Percentiles rank a stretch among this genome's conserved stretches.
Evolutionary conservation across 768 basidiomycete genomes (phyloP).

Genomic region (Hericium erinaceus): DNA sequence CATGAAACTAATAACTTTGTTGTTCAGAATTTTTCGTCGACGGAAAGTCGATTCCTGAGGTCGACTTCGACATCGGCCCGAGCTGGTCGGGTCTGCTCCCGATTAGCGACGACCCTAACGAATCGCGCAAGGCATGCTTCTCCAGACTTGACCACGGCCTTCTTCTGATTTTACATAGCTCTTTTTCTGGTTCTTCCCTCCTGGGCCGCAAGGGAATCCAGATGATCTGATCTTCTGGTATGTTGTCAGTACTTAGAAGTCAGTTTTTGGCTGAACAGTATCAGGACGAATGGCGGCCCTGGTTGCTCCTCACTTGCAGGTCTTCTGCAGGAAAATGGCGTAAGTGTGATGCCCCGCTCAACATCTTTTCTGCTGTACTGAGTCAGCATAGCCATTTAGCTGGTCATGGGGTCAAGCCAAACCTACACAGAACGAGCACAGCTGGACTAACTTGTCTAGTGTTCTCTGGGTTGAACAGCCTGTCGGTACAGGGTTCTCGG

Average conservation of each 20-base stretch:
- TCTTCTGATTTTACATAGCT: background rate
- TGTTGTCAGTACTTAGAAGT: background rate
- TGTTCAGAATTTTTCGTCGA: conserved; percentile 7
- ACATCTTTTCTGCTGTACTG: background rate
- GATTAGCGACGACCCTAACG: conserved; percentile 6
- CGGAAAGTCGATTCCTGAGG: conserved; percentile 6
- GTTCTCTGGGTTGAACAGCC: conserved; percentile 16
- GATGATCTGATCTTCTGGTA: conserved; percentile 15
- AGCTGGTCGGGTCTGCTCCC: conserved; percentile 14
- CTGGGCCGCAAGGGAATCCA: conserved; percentile 5
- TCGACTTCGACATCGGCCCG: conserved; percentile 12
- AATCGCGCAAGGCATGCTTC: conserved; percentile 10
- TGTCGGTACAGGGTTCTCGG: conserved; percentile 14
- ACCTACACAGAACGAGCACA: conserved; percentile 10
- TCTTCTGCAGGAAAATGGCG: conserved; percentile 15
- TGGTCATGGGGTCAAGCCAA: conserved; percentile 14
- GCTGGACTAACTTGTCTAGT: conserved; percentile 15
- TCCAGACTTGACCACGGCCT: background rate
- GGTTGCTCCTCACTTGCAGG: conserved; percentile 13
- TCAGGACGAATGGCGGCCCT: conserved; percentile 14
- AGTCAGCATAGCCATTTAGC: conserved; percentile 7
- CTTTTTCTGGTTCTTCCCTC: conserved; percentile 15
- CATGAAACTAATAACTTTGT: background rate
- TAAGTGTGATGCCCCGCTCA: background rate
- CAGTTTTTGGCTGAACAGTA: background rate